Evolutionary conservation across 2,329 filamentous ascomycete genomes (phyloP), one percentile per base, ranked within the genome.

Genomic region (Pseudomassariella vexata): DNA sequence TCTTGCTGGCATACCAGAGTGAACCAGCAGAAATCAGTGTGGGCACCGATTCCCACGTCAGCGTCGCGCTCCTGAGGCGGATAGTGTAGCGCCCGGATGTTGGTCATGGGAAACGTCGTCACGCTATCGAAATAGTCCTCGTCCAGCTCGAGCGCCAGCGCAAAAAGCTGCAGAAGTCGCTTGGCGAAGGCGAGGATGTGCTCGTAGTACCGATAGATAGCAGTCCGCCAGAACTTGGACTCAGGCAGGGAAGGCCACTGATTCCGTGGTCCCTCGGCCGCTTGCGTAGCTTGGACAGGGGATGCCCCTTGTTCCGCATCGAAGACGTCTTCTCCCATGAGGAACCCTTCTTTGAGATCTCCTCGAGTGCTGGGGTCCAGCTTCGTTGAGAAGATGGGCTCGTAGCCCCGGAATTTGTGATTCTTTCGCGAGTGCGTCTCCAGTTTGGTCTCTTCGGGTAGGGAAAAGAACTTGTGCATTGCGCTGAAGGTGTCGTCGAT

Each of bases 311-410:
- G 34, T 28, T 36, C 34, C 10, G 28, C 18, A 19, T 36, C 34
- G 6, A 36, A 19, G 8, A 28, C 34, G 23, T 36, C 34, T 24
- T 36, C 34, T 12, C 34, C 34, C 34, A 36, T 36, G 9, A 36
- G 34, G 22, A 36, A 36, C 4, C 34, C 34, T 16, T 36, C 34
- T 28, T 36, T 36, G 6, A 36, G 34, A 24, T 36, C 34, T 8
- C 34, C 34, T 9, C 34, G 28, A 22, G 34, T 36, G 22, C 22
- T 15, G 18, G 34, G 28, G 16, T 36, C 34, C 34, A 36, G 34
- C 28, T 17, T 25, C 12, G 34, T 36, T 19, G 34, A 36, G 28
- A 36, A 36, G n/a, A 36, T 16, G 34, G 34, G 34, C 23, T 36
- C 34, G 24, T 32, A 36, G 28, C 34, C 34, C 10, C 34, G 34